phyloP scores from a whole-genome alignment of 108 stramenopile genomes.

The Cyclotella kingstonii region DNA sequence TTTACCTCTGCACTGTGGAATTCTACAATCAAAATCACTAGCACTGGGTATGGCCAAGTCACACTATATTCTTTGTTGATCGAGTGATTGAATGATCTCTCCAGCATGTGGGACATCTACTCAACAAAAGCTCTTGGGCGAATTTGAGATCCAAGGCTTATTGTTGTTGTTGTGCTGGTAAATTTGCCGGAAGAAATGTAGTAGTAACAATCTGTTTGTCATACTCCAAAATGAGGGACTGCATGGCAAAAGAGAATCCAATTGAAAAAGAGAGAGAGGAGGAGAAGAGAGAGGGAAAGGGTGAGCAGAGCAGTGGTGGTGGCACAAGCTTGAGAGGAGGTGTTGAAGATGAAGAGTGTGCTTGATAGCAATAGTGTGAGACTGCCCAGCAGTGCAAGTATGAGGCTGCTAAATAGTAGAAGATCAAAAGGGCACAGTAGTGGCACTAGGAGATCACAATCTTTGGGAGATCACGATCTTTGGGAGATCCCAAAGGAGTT shows the following conservation, averaged over 20 bases:
- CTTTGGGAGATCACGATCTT: too few relatives aligned
- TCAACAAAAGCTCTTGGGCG: constrained; percentile 35
- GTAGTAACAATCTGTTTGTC: constrained; percentile 28
- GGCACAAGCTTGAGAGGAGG: constrained; percentile 30
- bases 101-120: constrained; percentile 24
- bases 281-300: constrained; percentile 29
- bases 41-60: constrained; percentile 14
- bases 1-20: constrained; percentile 29
- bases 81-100: constrained; percentile 26
- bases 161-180: constrained; percentile 29
- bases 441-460: too few relatives aligned
- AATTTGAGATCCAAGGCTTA: constrained; percentile 26
- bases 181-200: constrained; percentile 32
- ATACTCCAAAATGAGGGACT: constrained; percentile 44
- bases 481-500: too few relatives aligned
- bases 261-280: constrained; percentile 21
- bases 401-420: neutral
- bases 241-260: constrained; percentile 41
- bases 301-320: too few relatives aligned
- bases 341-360: constrained; percentile 17
- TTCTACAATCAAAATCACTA: constrained; percentile 38
- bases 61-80: constrained; percentile 21
- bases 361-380: too few relatives aligned
- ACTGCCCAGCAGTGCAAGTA: too few relatives aligned
- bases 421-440: neutral